These are phyloP conservation scores for Lotus japonicus DNA, from an alignment of 306 rosid species.

Conservation along the genomic window DNA sequence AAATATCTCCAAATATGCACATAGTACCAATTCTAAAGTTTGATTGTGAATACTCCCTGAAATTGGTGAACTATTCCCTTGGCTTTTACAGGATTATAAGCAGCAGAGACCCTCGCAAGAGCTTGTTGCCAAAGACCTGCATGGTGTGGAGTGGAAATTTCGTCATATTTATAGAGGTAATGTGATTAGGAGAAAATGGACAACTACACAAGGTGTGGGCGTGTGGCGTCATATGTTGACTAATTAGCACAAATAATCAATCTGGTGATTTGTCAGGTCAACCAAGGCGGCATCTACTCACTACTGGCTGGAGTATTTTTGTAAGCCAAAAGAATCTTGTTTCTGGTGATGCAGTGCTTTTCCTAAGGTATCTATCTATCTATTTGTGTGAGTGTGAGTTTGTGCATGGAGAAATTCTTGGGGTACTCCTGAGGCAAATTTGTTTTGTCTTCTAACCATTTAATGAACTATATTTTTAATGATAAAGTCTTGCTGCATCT, in stretches of 20 bases:
- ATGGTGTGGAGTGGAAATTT: slow-evolving; percentile 93
- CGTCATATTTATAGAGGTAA: slow-evolving; percentile 93
- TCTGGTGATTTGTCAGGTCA: slow-evolving; percentile 64
- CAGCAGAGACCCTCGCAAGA: slow-evolving; percentile 97
- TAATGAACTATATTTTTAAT: neutral
- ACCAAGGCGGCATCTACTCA: slow-evolving; percentile 97
- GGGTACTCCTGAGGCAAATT: neutral
- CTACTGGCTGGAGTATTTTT: slow-evolving; percentile 96
- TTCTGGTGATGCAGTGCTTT: slow-evolving; percentile 98
- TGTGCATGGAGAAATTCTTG: neutral
- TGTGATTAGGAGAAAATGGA: neutral
- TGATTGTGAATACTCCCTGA: neutral
- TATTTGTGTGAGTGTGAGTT: neutral
- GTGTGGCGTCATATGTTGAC: slow-evolving; percentile 19
- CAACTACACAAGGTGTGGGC: neutral
- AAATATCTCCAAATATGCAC: too few species aligned
- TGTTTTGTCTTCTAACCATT: too few species aligned
- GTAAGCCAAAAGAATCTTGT: slow-evolving; percentile 92
- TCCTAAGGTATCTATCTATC: slow-evolving; percentile 53
- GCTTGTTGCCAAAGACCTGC: slow-evolving; percentile 90
- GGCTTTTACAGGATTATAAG: slow-evolving; percentile 64
- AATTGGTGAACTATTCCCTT: neutral
- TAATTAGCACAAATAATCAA: slow-evolving; percentile 15
- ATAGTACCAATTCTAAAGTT: neutral
- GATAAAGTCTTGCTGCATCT: neutral